Evolutionary conservation across 352 stramenopile species (phyloP).

Genomic region (Phytophthora nicotianae): DNA sequence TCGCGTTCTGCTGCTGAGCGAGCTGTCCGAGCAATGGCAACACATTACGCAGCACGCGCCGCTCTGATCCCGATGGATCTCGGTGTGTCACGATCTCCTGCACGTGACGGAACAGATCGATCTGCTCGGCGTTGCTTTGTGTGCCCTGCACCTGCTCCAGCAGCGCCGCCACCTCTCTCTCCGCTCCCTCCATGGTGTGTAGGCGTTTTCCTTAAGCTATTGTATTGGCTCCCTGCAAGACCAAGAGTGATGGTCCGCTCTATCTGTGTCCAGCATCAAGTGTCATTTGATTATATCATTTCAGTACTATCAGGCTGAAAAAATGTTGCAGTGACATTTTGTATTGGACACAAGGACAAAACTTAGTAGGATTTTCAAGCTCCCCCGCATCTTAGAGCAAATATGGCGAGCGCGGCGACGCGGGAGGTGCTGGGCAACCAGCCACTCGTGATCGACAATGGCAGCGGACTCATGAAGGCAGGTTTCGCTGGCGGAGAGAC

Average conservation of each 20-base stretch:
- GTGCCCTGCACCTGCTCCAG: constrained; percentile 54
- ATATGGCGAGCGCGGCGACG: constrained; percentile 44
- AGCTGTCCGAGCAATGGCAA: constrained; percentile 53
- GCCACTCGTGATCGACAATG: constrained; percentile 89
- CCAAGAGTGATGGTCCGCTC: constrained; percentile 8
- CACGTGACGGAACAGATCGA: constrained; percentile 61
- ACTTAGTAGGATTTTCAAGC: constrained; percentile 11
- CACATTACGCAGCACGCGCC: constrained; percentile 46
- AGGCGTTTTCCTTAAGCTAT: constrained; percentile 9
- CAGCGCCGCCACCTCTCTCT: constrained; percentile 56
- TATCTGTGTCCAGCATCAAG: constrained; percentile 8
- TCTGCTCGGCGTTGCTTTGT: constrained; percentile 54
- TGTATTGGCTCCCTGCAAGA: constrained; percentile 10
- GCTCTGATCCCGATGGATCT: constrained; percentile 46
- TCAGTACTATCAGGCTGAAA: neutral
- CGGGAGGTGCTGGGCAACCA: constrained; percentile 78
- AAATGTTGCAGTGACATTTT: constrained; percentile 19
- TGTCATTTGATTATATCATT: constrained; percentile 4
- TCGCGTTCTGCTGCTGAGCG: constrained; percentile 63
- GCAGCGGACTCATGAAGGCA: constrained; percentile 83
- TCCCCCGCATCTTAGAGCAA: constrained; percentile 7
- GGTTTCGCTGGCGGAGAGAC: constrained; percentile 82
- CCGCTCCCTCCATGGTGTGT: constrained; percentile 36
- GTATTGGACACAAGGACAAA: constrained; percentile 10
- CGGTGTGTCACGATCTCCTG: constrained; percentile 70